These are phyloP conservation scores for Neofusicoccum umdonicola DNA, from an alignment of 2,329 filamentous ascomycete genomes.

Conservation along the genomic window DNA sequence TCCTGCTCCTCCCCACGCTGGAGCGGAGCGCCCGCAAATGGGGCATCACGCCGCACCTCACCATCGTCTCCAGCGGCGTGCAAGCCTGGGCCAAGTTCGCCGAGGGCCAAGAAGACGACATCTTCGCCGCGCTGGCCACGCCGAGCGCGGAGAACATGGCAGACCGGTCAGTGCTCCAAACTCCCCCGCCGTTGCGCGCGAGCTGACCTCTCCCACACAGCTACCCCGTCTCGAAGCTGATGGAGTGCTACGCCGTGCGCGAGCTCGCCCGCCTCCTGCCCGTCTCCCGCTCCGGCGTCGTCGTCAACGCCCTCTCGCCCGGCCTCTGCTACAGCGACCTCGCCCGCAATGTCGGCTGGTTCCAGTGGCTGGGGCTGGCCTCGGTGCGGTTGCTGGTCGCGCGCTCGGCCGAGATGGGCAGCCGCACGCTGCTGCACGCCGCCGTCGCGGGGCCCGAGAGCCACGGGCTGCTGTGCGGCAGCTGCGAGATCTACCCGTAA, in stretches of 20 bases:
- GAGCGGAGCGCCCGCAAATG: conserved; percentile 25
- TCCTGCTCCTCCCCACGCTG: conserved; percentile 31
- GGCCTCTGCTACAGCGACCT: conserved; percentile 32
- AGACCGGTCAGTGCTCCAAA: conserved; percentile 15
- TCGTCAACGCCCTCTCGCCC: conserved; percentile 34
- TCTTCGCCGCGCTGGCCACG: conserved; percentile 30
- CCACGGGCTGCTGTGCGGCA: conserved; percentile 25
- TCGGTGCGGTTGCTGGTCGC: conserved; percentile 17
- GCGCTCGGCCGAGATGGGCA: conserved; percentile 25
- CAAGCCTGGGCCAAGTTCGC: conserved; percentile 29
- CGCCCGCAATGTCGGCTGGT: conserved; percentile 22
- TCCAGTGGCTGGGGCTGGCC: not conserved
- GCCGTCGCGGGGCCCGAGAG: conserved; percentile 21
- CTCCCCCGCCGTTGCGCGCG: too few relatives aligned
- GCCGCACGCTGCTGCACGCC: conserved; percentile 24
- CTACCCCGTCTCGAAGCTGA: conserved; percentile 32
- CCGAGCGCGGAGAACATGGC: conserved; percentile 19
- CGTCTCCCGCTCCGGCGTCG: conserved; percentile 26
- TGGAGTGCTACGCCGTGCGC: conserved; percentile 29
- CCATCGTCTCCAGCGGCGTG: conserved; percentile 33
- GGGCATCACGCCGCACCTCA: conserved; percentile 29
- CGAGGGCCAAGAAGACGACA: conserved; percentile 27
- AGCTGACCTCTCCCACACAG: conserved; percentile 1
- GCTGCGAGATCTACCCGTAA: conserved; percentile 23
- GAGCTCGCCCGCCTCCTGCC: conserved; percentile 25